phyloP scores from a whole-genome alignment of 345 rosid genomes.

The Eucalyptus cloeziana region DNA sequence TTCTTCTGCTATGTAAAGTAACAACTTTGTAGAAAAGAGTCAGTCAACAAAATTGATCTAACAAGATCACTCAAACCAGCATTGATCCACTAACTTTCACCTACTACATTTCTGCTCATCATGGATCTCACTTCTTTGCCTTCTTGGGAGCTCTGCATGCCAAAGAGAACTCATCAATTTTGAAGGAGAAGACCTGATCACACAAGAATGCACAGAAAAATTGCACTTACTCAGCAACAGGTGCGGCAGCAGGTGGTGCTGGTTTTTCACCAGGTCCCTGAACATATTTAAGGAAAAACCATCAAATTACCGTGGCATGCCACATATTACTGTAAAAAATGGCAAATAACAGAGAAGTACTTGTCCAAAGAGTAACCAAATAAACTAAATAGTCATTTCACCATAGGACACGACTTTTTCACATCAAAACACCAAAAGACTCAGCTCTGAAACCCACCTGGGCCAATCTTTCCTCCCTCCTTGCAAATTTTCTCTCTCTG shows the following conservation, averaged over 20 bases:
- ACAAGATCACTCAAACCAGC: background rate
- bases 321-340: background rate
- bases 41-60: background rate
- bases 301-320: background rate
- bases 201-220: background rate
- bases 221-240: slow-evolving; percentile 1
- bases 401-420: background rate
- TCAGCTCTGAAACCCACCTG: slow-evolving; percentile 23
- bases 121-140: slow-evolving; percentile 35
- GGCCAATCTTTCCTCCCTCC: slow-evolving; percentile 90
- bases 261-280: slow-evolving; percentile 55
- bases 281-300: background rate
- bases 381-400: background rate
- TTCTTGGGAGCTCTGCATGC: slow-evolving; percentile 33
- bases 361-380: background rate
- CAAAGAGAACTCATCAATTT: background rate
- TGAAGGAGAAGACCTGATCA: background rate
- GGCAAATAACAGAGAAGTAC: background rate
- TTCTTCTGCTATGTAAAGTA: background rate
- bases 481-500: slow-evolving; percentile 78
- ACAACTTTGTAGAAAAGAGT: background rate
- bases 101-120: background rate
- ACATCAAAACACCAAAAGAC: background rate
- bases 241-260: slow-evolving; percentile 19
- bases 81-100: background rate